A percentile compares a stretch with the other conserved stretches of the same genome.
These are phyloP conservation scores for Prunus yedoensis DNA, from an alignment of 331 rosid species.

Conservation along the genomic window DNA sequence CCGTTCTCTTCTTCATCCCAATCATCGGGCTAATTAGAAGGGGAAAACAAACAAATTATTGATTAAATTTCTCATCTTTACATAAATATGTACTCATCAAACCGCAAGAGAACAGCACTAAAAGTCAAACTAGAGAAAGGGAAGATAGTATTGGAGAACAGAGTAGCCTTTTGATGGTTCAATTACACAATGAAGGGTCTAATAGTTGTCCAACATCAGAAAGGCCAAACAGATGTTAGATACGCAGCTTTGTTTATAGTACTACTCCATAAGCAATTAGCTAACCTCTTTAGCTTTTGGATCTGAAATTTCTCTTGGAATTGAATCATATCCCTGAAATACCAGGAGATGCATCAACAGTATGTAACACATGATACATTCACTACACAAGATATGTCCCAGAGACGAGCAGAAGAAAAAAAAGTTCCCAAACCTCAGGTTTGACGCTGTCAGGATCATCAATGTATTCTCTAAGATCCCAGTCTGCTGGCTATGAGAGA, in stretches of 20 bases:
- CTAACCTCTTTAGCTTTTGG: conserved; percentile 75
- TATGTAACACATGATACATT: conserved; percentile 7
- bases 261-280: conserved; percentile 11
- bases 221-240: background rate
- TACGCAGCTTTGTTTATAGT: conserved; percentile 4
- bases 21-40: conserved; percentile 51
- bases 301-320: conserved; percentile 72
- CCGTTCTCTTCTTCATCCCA: conserved; percentile 89
- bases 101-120: conserved; percentile 11
- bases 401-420: background rate
- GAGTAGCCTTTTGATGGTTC: background rate
- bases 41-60: conserved; percentile 16
- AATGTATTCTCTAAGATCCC: conserved; percentile 77
- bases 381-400: conserved; percentile 19
- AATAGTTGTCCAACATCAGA: conserved; percentile 1
- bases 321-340: conserved; percentile 79
- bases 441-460: conserved; percentile 60
- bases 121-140: conserved; percentile 5
- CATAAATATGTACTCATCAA: conserved; percentile 12
- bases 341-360: conserved; percentile 25
- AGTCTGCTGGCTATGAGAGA: conserved; percentile 64
- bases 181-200: background rate
- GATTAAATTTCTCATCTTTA: background rate
- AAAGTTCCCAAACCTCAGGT: conserved; percentile 52
- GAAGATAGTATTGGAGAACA: background rate